Percentiles rank a stretch among this genome's conserved stretches.
Evolutionary conservation across 495 filamentous ascomycete species (phyloP).

Genomic region (Penicillium diatomitis): DNA sequence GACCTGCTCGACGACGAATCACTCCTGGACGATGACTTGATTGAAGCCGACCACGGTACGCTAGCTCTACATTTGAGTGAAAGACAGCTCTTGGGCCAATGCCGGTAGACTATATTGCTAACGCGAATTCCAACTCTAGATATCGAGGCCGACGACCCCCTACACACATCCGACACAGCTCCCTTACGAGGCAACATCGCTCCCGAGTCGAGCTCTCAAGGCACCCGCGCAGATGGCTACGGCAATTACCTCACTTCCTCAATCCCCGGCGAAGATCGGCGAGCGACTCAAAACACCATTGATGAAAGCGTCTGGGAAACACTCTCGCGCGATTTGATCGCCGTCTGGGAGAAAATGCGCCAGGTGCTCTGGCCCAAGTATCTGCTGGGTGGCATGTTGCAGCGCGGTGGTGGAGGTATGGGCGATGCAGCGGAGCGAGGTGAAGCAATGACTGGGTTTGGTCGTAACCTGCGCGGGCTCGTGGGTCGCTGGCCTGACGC

Average conservation of each 20-base stretch:
- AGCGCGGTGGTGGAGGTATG: slow-evolving; percentile 60
- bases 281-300: slow-evolving; percentile 85
- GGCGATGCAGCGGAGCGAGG: slow-evolving; percentile 57
- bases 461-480: slow-evolving; percentile 54
- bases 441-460: slow-evolving; percentile 46
- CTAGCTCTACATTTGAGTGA: background rate
- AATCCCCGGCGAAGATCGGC: slow-evolving; percentile 91
- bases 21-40: slow-evolving; percentile 78
- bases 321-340: slow-evolving; percentile 77
- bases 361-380: slow-evolving; percentile 98
- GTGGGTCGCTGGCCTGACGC: slow-evolving; percentile 64
- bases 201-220: slow-evolving; percentile 41
- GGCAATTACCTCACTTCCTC: slow-evolving; percentile 72
- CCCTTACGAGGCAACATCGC: slow-evolving; percentile 77
- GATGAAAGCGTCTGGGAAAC: slow-evolving; percentile 97
- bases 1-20: slow-evolving; percentile 47
- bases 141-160: slow-evolving; percentile 90
- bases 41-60: slow-evolving; percentile 92
- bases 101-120: background rate
- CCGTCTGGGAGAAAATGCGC: slow-evolving; percentile 95
- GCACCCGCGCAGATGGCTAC: slow-evolving; percentile 25
- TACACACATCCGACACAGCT: slow-evolving; percentile 59
- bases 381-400: slow-evolving; percentile 63
- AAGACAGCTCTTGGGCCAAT: background rate
- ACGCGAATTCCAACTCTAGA: slow-evolving; percentile 29